A percentile compares a stretch with the other conserved stretches of the same genome.
Conservation (phyloP, 2,329 filamentous ascomycete genomes). For the Neonectria neomacrospora region DNA sequence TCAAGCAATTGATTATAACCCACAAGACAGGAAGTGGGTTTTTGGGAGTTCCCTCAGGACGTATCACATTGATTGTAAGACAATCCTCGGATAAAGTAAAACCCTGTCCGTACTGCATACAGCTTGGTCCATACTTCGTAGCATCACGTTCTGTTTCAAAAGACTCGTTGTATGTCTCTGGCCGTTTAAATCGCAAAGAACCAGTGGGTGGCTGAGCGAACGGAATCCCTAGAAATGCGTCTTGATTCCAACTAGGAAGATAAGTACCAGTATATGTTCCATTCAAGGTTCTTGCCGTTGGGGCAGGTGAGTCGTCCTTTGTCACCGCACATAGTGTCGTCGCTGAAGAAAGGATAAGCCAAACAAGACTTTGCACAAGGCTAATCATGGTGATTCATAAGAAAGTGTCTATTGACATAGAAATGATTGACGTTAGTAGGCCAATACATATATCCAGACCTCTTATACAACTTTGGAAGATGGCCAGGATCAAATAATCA, state of each 20-base stretch:
- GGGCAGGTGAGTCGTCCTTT: slow-evolving; percentile 12
- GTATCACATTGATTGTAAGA: slow-evolving; percentile 55
- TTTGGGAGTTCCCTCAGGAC: slow-evolving; percentile 49
- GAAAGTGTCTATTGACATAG: background rate
- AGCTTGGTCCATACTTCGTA: slow-evolving; percentile 56
- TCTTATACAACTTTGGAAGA: background rate
- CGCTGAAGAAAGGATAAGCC: background rate
- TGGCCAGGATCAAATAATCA: background rate
- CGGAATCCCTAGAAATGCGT: slow-evolving; percentile 54
- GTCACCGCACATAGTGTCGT: background rate
- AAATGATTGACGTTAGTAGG: background rate
- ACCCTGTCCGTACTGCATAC: slow-evolving; percentile 57
- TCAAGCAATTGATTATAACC: background rate
- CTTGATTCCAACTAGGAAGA: slow-evolving; percentile 49
- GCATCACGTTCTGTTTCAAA: slow-evolving; percentile 54
- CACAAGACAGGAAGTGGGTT: slow-evolving; percentile 52
- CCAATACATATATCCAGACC: background rate
- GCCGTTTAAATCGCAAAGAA: slow-evolving; percentile 51
- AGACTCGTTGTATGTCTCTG: slow-evolving; percentile 44
- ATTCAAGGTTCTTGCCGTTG: slow-evolving; percentile 38
- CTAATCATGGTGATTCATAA: background rate
- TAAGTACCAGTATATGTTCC: slow-evolving; percentile 47
- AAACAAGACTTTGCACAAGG: background rate
- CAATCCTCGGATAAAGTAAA: slow-evolving; percentile 62
- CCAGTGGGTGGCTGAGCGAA: slow-evolving; percentile 54